phyloP scores from a whole-genome alignment of 176 grass and related monocot genomes.

The Saccharum spontaneum region DNA sequence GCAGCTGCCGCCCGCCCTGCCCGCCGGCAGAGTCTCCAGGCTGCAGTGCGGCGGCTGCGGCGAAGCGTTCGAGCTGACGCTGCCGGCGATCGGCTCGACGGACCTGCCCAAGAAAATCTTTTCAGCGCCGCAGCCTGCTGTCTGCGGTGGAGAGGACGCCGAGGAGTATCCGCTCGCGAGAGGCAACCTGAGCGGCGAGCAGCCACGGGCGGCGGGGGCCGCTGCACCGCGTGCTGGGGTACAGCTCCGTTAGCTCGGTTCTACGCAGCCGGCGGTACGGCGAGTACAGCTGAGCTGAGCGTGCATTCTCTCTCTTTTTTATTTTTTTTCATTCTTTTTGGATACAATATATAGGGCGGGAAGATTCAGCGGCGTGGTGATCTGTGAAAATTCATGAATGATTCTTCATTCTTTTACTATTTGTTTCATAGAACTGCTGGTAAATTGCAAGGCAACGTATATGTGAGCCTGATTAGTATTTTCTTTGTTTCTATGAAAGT shows the following conservation, averaged over 20 bases:
- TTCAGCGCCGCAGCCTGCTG: slow-evolving; percentile 52
- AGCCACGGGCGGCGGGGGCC: slow-evolving; percentile 25
- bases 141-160: background rate
- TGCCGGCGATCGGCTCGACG: slow-evolving; percentile 42
- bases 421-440: background rate
- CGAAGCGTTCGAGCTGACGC: slow-evolving; percentile 43
- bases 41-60: slow-evolving; percentile 72
- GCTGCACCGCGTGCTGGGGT: slow-evolving; percentile 51
- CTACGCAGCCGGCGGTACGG: slow-evolving; percentile 50
- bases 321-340: background rate
- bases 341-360: background rate
- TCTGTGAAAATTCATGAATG: background rate
- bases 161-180: slow-evolving; percentile 3
- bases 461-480: background rate
- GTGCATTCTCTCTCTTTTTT: background rate
- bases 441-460: background rate
- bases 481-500: background rate
- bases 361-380: background rate
- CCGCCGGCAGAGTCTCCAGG: slow-evolving; percentile 24
- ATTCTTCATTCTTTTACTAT: slow-evolving; percentile 33
- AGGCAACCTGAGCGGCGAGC: slow-evolving; percentile 41
- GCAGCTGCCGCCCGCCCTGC: slow-evolving; percentile 52
- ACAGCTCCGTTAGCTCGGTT: slow-evolving; percentile 51
- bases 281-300: slow-evolving; percentile 33
- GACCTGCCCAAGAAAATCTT: slow-evolving; percentile 40